Evolutionary conservation across 495 filamentous ascomycete species (phyloP), one percentile per base, ranked within the genome.

Genomic region (Sabuloglossum arenarium): DNA sequence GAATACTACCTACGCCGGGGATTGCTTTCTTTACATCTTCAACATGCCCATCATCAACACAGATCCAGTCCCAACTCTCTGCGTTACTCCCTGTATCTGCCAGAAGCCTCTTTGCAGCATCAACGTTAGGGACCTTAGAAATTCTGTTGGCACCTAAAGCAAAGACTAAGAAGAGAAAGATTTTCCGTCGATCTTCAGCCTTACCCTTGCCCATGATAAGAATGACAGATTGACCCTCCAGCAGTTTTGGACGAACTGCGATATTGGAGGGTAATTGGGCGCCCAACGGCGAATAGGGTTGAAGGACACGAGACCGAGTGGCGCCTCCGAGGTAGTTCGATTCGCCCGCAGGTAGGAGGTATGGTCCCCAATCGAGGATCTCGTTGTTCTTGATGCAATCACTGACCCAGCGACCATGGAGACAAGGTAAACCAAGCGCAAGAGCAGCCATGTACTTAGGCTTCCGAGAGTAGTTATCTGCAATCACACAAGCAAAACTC

Each of bases 361-460:
- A 97, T 24, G 80, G 73, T 1, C 73, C 69, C 85, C 88, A 95
- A 37, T 85, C 78, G 6, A 95, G 59, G 11, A 87, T 60, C 5
- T 66, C 65, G 34, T 71, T 70, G 55, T 76, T 74, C 8, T 72
- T 63, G 1, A 86, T 68, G 60, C 86, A 93, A 54, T 85, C 79
- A 29, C 76, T 72, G 55, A 97, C 70, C 93, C 93, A 98, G 30
- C 80, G 78, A 0, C 74, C 74, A 4, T 82, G 79, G 6, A 98
- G 73, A 60, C 87, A 93, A 0, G 93, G 93, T 0, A 98, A 65
- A 4, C 86, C 86, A 3, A 98, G 76, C 8, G 93, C 89, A 12
- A 98, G 79, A 0, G 91, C 91, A 65, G 97, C 90, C 75, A 98
- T 84, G 67, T 91, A 95, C 60, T 98, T 98, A 34, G 80, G 78